phyloP scores from a whole-genome alignment of 345 rosid species.

The Orychophragmus violaceus region DNA sequence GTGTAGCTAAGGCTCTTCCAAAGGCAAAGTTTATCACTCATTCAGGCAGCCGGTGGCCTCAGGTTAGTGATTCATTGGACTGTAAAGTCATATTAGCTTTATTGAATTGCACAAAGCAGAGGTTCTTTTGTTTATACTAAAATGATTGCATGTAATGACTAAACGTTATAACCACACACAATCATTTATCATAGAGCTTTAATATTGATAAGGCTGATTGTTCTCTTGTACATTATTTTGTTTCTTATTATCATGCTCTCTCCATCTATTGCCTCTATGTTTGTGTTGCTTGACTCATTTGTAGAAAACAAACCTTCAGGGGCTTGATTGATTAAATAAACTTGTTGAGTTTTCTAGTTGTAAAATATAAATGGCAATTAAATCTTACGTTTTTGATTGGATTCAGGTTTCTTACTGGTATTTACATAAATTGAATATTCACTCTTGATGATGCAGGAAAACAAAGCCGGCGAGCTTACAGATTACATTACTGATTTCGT shows the following conservation, averaged over 20 bases:
- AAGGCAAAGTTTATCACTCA: conserved; percentile 61
- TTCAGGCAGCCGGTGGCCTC: conserved; percentile 88
- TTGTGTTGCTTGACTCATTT: neutral
- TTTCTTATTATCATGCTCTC: neutral
- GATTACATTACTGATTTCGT: conserved; percentile 47
- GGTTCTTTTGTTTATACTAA: neutral
- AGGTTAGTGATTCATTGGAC: conserved; percentile 45
- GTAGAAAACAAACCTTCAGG: neutral
- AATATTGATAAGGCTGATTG: neutral
- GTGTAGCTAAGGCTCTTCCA: conserved; percentile 60
- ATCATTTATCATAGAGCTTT: neutral
- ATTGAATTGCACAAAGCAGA: neutral
- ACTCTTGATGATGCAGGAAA: conserved; percentile 42
- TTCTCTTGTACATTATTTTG: neutral
- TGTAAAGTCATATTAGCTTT: neutral
- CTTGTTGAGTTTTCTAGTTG: neutral
- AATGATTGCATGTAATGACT: neutral
- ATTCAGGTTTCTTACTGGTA: neutral
- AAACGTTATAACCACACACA: neutral
- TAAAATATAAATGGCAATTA: neutral
- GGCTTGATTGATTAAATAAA: neutral
- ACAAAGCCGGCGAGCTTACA: conserved; percentile 54
- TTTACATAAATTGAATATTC: neutral
- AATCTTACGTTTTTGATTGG: neutral
- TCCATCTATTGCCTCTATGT: neutral